Evolutionary conservation across 257 asterid genomes (phyloP), one percentile per base, ranked within the genome.

Genomic region (Przewalskia tangutica): DNA sequence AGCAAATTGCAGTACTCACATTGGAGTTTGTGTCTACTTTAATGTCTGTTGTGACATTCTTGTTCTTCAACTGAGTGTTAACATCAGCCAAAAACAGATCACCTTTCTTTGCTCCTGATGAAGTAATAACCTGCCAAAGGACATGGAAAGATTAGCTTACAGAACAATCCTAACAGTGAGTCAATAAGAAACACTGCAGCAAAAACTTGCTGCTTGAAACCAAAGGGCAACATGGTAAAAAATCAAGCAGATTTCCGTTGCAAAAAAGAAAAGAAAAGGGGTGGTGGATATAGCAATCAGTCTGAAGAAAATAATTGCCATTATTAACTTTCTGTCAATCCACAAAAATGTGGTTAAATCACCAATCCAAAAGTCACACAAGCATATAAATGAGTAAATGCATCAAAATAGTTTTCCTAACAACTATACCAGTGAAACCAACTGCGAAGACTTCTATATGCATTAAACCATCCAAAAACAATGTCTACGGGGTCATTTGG

Each of bases 41-140:
- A 6, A 90, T 42, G 81, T 90, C 93, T 51, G 92, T 88, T 34
- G 93, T 90, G 83, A 90, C 60, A 56, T 90, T 90, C 55, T 90
- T 86, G 86, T 86, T 82, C 88, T 90, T 90, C 89, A 90, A 80
- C 81, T 87, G 90, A 32, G 93, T 89, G 66, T 81, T 90, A 67
- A 90, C 83, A 79, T 90, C 93, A 12, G 92, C 93, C 66, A 87
- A 27, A 58, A 89, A 86, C 36, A 83, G 77, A 14, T 91, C 95
- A 77, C 92, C 93, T 84, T 89, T 91, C 88, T 91, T 91, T 16
- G 92, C 83, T 71, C 93, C 95, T 0, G 90, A 77, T 75, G 93
- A 87, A 77, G 90, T 89, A 77, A 91, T 88, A 75, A 83, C 84
- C 94, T 91, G 88, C 40, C 4, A 75, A 71, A 71, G 62, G 23